phyloP scores from a whole-genome alignment of 1,284 basidiomycete genomes.

The Puccinia hordei region DNA sequence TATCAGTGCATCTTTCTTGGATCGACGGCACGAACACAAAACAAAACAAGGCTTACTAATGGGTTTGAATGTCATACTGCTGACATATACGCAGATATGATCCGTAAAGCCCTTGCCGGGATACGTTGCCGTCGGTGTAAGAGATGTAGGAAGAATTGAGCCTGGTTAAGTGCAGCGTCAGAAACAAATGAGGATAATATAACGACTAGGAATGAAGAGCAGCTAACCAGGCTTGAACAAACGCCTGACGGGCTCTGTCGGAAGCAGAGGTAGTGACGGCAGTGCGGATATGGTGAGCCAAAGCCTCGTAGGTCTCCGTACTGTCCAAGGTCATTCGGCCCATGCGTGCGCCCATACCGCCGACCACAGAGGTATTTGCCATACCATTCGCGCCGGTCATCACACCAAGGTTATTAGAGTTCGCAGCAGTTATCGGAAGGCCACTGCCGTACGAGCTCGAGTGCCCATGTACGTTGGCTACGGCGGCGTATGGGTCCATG shows the following conservation, averaged over 20 bases:
- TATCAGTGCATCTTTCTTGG: too few relatives aligned
- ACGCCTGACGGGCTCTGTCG: conserved; percentile 82
- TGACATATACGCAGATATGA: conserved; percentile 87
- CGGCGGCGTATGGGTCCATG: conserved; percentile 50
- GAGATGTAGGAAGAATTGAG: conserved; percentile 81
- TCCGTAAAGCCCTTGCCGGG: conserved; percentile 82
- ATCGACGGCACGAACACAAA: too few relatives aligned
- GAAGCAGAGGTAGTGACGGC: conserved; percentile 84
- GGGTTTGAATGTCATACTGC: conserved; percentile 81
- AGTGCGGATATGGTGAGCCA: conserved; percentile 78
- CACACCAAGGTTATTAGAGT: not conserved
- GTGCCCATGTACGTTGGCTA: conserved; percentile 49
- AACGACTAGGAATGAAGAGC: not conserved
- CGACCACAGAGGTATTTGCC: conserved; percentile 31
- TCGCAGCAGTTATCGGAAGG: not conserved
- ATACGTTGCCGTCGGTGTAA: conserved; percentile 85
- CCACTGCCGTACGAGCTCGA: conserved; percentile 11
- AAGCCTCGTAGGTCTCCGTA: conserved; percentile 75
- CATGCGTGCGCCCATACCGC: conserved; percentile 48
- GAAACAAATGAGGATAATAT: not conserved
- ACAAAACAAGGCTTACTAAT: conserved; percentile 63
- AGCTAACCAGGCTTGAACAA: conserved; percentile 74
- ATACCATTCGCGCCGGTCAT: conserved; percentile 39
- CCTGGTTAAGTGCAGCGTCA: conserved; percentile 63
- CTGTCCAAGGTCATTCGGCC: conserved; percentile 54